These are phyloP conservation scores for Fistulifera pelliculosa DNA, from an alignment of 108 stramenopile species.

Conservation along the genomic window DNA sequence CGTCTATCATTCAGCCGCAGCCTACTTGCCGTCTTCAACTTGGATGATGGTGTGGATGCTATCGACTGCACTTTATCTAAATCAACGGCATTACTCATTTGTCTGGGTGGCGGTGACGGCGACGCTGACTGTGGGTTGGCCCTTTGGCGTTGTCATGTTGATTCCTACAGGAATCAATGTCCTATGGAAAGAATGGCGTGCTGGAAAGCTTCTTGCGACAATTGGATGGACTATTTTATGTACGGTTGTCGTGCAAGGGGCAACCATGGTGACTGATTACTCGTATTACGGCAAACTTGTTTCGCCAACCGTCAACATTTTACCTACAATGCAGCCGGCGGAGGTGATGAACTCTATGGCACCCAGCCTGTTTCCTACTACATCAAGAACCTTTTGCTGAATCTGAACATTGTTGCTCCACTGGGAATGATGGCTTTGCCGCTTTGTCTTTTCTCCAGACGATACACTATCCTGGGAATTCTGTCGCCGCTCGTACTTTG, in stretches of 20 bases:
- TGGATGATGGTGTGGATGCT: constrained; percentile 68
- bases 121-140: constrained; percentile 89
- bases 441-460: constrained; percentile 13
- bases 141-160: constrained; percentile 92
- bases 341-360: constrained; percentile 94
- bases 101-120: constrained; percentile 63
- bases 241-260: constrained; percentile 31
- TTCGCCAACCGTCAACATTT: constrained; percentile 72
- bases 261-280: constrained; percentile 56
- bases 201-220: neutral
- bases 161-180: constrained; percentile 77
- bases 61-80: constrained; percentile 33
- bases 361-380: constrained; percentile 90
- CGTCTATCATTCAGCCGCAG: constrained; percentile 9
- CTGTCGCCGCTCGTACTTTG: constrained; percentile 48
- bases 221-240: constrained; percentile 10
- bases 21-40: constrained; percentile 8
- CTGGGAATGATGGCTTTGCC: constrained; percentile 29
- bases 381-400: constrained; percentile 88
- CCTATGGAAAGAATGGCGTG: constrained; percentile 19
- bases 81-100: constrained; percentile 28
- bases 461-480: neutral
- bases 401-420: constrained; percentile 66
- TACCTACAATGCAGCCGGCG: constrained; percentile 65
- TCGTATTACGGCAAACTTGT: constrained; percentile 44